Percentiles rank a stretch among this genome's conserved stretches.
Conservation (phyloP, 176 grass and related monocot genomes). For the Musa schizocarpa region DNA sequence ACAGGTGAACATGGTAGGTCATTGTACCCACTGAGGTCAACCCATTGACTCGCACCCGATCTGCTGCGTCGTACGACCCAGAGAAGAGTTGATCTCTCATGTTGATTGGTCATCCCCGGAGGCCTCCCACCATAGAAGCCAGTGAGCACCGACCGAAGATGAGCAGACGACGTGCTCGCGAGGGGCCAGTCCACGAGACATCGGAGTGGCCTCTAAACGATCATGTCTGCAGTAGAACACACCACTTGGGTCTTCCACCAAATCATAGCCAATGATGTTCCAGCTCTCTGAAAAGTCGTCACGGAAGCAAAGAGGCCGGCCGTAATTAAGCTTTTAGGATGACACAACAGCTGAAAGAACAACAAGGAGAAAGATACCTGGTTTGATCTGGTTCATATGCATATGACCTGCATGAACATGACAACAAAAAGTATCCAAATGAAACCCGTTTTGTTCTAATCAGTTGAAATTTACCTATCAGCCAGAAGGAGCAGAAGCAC, state of each 20-base stretch:
- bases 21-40: not conserved
- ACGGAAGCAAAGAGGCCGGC: not conserved
- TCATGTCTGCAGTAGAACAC: too few relatives aligned
- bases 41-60: not conserved
- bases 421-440: too few relatives aligned
- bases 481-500: not conserved
- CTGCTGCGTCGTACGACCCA: not conserved
- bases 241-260: too few relatives aligned
- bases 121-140: too few relatives aligned
- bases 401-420: not conserved
- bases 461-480: not conserved
- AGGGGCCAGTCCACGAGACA: too few relatives aligned
- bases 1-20: not conserved
- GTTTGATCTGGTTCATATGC: not conserved
- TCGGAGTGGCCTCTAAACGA: too few relatives aligned
- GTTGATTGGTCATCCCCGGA: too few relatives aligned
- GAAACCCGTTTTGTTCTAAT: too few relatives aligned
- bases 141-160: too few relatives aligned
- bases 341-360: not conserved
- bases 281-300: not conserved
- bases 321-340: too few relatives aligned
- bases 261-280: too few relatives aligned
- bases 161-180: too few relatives aligned
- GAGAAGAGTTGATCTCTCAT: not conserved
- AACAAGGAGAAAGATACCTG: not conserved